Percentiles rank a stretch among this genome's conserved stretches.
phyloP scores from a whole-genome alignment of 495 filamentous ascomycete species.

The Penicillium verhagenii region DNA sequence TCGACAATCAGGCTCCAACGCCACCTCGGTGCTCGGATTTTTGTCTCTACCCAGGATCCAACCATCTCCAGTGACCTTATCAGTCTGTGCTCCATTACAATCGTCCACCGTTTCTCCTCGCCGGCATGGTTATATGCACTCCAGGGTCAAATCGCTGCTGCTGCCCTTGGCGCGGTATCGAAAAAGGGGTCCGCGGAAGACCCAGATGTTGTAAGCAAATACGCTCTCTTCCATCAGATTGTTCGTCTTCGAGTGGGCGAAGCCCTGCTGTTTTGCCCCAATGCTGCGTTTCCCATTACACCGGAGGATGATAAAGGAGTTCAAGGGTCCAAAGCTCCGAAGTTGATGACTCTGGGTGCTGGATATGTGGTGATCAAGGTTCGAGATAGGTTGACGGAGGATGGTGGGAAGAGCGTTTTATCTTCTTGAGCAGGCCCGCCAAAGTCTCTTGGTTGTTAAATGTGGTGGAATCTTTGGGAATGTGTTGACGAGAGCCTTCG shows the following conservation, averaged over 20 bases:
- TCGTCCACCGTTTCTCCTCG: constrained; percentile 73
- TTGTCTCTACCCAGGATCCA: constrained; percentile 78
- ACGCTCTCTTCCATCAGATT: constrained; percentile 55
- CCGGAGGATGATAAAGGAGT: not conserved
- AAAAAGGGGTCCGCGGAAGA: not conserved
- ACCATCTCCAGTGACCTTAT: constrained; percentile 68
- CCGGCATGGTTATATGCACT: constrained; percentile 65
- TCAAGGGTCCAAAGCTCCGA: not conserved
- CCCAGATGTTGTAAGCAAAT: not conserved
- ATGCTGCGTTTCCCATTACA: constrained; percentile 8
- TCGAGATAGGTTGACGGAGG: not conserved
- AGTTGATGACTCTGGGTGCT: not conserved
- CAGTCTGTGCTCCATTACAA: constrained; percentile 66
- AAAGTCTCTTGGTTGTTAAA: too few relatives aligned
- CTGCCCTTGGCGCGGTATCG: constrained; percentile 20
- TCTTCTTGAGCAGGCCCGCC: too few relatives aligned
- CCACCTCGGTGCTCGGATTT: constrained; percentile 61
- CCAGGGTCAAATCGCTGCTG: constrained; percentile 58
- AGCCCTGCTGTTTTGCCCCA: constrained; percentile 63
- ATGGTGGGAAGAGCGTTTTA: constrained; percentile 1
- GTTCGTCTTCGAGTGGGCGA: constrained; percentile 58
- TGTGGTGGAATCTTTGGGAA: too few relatives aligned
- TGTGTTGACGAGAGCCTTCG: too few relatives aligned
- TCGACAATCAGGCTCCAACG: constrained; percentile 69
- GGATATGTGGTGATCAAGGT: not conserved